Percentiles rank a stretch among this genome's conserved stretches.
phyloP scores from a whole-genome alignment of 2,329 filamentous ascomycete genomes.

The Talaromyces verruculosus region DNA sequence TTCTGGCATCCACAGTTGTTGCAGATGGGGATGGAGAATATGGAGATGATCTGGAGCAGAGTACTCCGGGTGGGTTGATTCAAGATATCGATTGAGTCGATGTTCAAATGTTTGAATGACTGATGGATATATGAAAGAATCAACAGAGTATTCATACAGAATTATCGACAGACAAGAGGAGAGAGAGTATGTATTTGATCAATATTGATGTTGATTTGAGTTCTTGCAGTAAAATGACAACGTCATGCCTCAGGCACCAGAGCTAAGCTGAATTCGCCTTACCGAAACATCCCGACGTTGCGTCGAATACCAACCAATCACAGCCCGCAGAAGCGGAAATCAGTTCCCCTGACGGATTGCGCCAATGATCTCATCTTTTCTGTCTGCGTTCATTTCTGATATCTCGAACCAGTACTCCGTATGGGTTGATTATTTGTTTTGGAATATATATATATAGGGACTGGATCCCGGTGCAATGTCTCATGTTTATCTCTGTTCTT shows the following conservation, averaged over 20 bases:
- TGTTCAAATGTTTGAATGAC: background rate
- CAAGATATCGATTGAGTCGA: too few species aligned
- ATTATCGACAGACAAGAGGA: background rate
- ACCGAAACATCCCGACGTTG: conserved; percentile 13
- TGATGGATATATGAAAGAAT: background rate
- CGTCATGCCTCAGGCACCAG: too few species aligned
- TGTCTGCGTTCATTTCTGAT: background rate
- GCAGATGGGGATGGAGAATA: background rate
- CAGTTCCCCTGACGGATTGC: background rate
- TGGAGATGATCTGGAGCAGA: conserved; percentile 12
- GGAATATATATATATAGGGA: background rate
- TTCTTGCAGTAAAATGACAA: background rate
- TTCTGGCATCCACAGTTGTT: background rate
- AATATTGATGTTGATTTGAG: background rate
- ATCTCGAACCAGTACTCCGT: background rate
- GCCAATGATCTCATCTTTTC: conserved; percentile 22
- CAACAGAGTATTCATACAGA: background rate
- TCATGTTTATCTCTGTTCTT: background rate
- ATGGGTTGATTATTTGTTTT: background rate
- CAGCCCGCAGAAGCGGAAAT: background rate
- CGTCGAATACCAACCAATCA: background rate
- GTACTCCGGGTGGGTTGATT: background rate
- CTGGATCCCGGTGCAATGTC: background rate
- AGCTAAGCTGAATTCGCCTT: background rate
- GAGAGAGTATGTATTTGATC: background rate